A percentile compares a stretch with the other conserved stretches of the same genome.
These are phyloP conservation scores for Colletotrichum ledebouriae DNA, from an alignment of 2,329 filamentous ascomycete genomes.

Conservation along the genomic window DNA sequence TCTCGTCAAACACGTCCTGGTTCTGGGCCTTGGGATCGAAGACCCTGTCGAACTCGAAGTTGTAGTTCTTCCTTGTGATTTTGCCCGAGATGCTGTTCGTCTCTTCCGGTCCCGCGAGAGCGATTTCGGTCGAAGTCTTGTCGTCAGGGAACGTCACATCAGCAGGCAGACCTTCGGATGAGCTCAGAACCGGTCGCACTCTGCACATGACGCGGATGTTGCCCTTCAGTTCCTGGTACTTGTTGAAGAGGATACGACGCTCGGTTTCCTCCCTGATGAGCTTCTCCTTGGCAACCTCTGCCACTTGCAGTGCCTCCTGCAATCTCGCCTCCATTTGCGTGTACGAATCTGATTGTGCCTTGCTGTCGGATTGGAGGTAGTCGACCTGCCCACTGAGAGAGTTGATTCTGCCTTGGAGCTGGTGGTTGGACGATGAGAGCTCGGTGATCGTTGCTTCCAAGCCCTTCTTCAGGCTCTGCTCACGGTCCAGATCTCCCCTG, in stretches of 20 bases:
- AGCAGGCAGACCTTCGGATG: conserved; percentile 74
- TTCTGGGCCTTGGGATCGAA: conserved; percentile 86
- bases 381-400: conserved; percentile 86
- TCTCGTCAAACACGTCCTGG: conserved; percentile 91
- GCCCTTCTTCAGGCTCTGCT: conserved; percentile 71
- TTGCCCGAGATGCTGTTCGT: conserved; percentile 80
- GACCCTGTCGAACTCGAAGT: conserved; percentile 93
- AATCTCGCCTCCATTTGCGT: conserved; percentile 84
- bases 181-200: conserved; percentile 80
- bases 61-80: conserved; percentile 81
- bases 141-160: conserved; percentile 84
- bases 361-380: conserved; percentile 90
- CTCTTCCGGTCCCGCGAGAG: conserved; percentile 85
- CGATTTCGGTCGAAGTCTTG: conserved; percentile 89
- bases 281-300: conserved; percentile 81
- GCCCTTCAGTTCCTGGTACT: conserved; percentile 96
- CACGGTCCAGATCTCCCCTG: conserved; percentile 68
- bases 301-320: conserved; percentile 79
- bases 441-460: conserved; percentile 68
- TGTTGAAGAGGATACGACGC: conserved; percentile 93
- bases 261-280: conserved; percentile 92
- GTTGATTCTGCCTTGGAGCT: conserved; percentile 80
- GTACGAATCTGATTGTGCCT: conserved; percentile 89
- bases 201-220: conserved; percentile 99
- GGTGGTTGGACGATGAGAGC: conserved; percentile 71